These are phyloP conservation scores for Schizophyllum commune DNA, from an alignment of 1,284 basidiomycete species.

Conservation along the genomic window DNA sequence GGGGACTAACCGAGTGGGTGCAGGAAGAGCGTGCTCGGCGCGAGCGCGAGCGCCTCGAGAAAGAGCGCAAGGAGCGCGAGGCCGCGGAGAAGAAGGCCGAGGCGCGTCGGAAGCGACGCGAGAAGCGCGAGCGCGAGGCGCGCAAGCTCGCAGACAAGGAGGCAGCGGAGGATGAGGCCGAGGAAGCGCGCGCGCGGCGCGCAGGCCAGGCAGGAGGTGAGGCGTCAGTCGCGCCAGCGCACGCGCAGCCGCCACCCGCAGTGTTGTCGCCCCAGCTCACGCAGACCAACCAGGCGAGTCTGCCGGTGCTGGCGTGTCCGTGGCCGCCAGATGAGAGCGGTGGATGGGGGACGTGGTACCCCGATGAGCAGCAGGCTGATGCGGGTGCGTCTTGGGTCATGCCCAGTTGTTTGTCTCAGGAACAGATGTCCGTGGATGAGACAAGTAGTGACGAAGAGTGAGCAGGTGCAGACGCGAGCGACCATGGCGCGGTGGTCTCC, in stretches of 20 bases:
- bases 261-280: neutral
- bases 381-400: neutral
- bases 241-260: neutral
- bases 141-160: slow-evolving; percentile 27
- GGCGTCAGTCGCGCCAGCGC: neutral
- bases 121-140: slow-evolving; percentile 35
- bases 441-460: neutral
- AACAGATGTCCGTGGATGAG: neutral
- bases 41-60: slow-evolving; percentile 62
- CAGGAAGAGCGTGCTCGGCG: slow-evolving; percentile 61
- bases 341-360: neutral
- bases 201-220: slow-evolving; percentile 9
- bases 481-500: neutral
- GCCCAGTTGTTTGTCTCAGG: neutral
- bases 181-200: slow-evolving; percentile 10
- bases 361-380: neutral
- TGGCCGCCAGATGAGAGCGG: neutral
- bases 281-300: neutral
- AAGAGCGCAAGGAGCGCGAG: slow-evolving; percentile 51
- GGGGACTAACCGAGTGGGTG: slow-evolving; percentile 62
- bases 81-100: slow-evolving; percentile 38
- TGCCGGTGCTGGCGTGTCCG: neutral
- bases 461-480: neutral
- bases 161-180: slow-evolving; percentile 23
- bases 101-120: slow-evolving; percentile 43